Evolutionary conservation across 495 filamentous ascomycete genomes (phyloP).

Genomic region (Bathelium albidoporum): DNA sequence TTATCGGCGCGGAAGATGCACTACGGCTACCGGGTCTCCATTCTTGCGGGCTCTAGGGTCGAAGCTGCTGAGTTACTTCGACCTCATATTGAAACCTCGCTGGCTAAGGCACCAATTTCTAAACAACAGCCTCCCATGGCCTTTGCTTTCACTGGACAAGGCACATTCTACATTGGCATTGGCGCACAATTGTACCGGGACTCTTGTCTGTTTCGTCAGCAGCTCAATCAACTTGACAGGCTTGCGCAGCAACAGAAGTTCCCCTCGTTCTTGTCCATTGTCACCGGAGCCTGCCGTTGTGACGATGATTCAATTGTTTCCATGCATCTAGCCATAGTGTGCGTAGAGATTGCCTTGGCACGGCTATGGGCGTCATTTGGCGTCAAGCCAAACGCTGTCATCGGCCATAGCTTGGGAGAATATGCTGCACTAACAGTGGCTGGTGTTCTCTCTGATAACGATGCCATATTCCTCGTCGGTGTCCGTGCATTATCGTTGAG

Average conservation of each 20-base stretch:
- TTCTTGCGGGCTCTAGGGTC: constrained; percentile 25
- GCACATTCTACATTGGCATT: constrained; percentile 27
- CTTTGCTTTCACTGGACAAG: constrained; percentile 42
- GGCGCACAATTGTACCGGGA: constrained; percentile 24
- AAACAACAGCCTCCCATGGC: constrained; percentile 1
- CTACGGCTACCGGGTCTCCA: constrained; percentile 59
- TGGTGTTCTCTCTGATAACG: constrained; percentile 32
- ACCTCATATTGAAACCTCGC: constrained; percentile 3
- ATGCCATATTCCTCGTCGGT: constrained; percentile 33
- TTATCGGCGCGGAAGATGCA: constrained; percentile 76
- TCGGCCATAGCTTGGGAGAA: constrained; percentile 38
- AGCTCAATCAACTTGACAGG: constrained; percentile 22
- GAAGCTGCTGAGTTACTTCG: not conserved
- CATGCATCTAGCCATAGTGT: constrained; percentile 17
- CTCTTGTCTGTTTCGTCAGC: constrained; percentile 21
- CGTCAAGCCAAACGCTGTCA: constrained; percentile 27
- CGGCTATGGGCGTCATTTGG: constrained; percentile 30
- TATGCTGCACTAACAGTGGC: constrained; percentile 35
- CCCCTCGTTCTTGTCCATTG: constrained; percentile 21
- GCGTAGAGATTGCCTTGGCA: constrained; percentile 33
- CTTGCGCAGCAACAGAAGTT: constrained; percentile 26
- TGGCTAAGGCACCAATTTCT: constrained; percentile 19
- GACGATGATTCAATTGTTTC: constrained; percentile 13
- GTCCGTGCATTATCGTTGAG: constrained; percentile 28
- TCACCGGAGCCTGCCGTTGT: constrained; percentile 14